These are phyloP conservation scores for Metarhizium brunneum DNA, from an alignment of 2,329 filamentous ascomycete species.

Conservation along the genomic window DNA sequence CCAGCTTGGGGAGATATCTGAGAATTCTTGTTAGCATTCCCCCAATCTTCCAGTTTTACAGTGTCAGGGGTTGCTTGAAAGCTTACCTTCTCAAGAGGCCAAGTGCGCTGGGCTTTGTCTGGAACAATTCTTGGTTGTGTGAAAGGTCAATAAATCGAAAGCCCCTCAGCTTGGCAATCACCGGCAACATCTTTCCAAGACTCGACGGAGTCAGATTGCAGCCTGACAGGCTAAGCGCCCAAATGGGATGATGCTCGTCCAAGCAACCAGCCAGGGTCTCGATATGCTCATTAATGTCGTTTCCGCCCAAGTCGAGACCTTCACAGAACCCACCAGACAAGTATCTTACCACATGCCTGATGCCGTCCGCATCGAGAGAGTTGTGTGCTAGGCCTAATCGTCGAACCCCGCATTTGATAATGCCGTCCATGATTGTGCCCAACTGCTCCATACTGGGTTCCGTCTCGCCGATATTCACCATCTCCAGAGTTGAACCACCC, in stretches of 20 bases:
- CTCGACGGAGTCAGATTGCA: conserved; percentile 70
- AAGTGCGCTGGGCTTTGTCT: conserved; percentile 62
- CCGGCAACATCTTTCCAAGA: conserved; percentile 66
- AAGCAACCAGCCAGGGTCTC: conserved; percentile 43
- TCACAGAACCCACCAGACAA: conserved; percentile 70
- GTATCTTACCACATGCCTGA: conserved; percentile 69
- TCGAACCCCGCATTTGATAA: conserved; percentile 67
- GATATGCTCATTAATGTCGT: conserved; percentile 54
- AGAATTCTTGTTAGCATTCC: not conserved
- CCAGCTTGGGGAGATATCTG: conserved; percentile 52
- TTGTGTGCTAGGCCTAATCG: conserved; percentile 80
- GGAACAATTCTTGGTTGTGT: conserved; percentile 77
- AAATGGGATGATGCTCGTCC: conserved; percentile 50
- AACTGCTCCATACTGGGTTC: conserved; percentile 63
- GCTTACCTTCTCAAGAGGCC: conserved; percentile 62
- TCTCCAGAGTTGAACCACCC: conserved; percentile 66
- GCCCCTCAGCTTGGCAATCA: conserved; percentile 57
- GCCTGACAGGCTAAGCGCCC: conserved; percentile 77
- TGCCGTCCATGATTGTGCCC: conserved; percentile 68
- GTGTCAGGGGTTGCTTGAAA: not conserved
- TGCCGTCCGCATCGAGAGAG: conserved; percentile 60
- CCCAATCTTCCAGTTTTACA: not conserved
- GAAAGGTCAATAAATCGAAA: conserved; percentile 89
- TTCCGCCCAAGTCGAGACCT: conserved; percentile 82
- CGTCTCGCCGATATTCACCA: conserved; percentile 77